phyloP scores from a whole-genome alignment of 169 alveolate species.

The Theileria annulata region DNA sequence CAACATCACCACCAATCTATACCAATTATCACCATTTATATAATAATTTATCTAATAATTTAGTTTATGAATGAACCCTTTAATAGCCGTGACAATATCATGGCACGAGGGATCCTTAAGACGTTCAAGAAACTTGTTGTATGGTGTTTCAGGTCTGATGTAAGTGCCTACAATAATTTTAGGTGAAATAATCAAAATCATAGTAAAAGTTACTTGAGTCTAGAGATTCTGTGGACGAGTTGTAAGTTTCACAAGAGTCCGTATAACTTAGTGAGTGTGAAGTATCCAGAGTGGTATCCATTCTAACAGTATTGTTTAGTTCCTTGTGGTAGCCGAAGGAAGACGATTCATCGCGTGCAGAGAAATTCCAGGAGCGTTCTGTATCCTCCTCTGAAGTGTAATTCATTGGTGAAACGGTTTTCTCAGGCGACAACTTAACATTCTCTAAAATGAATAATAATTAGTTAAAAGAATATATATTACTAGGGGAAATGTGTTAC shows the following conservation, averaged over 20 bases:
- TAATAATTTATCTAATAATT: not conserved
- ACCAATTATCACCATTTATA: constrained; percentile 10
- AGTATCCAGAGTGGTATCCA: not conserved
- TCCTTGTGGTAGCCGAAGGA: not conserved
- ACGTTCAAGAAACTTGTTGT: constrained; percentile 74
- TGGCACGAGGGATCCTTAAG: constrained; percentile 77
- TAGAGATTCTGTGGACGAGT: not conserved
- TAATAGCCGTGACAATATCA: constrained; percentile 73
- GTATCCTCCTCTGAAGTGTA: constrained; percentile 2
- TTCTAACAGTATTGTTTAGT: not conserved
- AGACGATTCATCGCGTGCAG: not conserved
- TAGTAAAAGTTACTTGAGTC: not conserved
- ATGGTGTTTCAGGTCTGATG: constrained; percentile 68
- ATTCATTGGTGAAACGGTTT: not conserved
- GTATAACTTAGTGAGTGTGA: constrained; percentile 4
- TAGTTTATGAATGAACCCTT: constrained; percentile 35
- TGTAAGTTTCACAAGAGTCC: constrained; percentile 15
- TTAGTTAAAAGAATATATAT: not conserved
- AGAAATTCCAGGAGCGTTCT: constrained; percentile 5
- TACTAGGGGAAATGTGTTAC: not conserved
- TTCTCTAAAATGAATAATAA: not conserved
- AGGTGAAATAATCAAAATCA: not conserved
- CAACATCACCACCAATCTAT: constrained; percentile 39
- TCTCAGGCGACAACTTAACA: not conserved
- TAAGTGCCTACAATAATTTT: not conserved